Conservation (phyloP, 2,329 filamentous ascomycete species). For the Tolypocladium tropicale region DNA sequence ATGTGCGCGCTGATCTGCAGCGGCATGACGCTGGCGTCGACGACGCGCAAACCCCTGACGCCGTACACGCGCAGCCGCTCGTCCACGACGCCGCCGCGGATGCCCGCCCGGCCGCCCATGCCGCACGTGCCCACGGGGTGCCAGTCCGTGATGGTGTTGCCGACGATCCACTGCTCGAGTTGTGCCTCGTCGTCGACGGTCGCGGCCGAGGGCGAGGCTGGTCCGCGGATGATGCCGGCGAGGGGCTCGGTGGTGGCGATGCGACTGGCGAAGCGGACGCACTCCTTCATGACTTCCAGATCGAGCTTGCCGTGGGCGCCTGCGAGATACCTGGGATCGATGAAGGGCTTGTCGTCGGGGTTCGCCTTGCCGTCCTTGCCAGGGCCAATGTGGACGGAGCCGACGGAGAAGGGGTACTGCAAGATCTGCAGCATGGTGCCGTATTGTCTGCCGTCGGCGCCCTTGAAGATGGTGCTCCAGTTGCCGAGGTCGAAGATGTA, state of each 20-base stretch:
- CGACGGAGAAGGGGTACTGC: constrained; percentile 40
- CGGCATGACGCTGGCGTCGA: constrained; percentile 16
- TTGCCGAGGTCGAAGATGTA: constrained; percentile 39
- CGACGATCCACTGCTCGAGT: constrained; percentile 15
- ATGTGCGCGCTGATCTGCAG: constrained; percentile 15
- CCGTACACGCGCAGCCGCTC: constrained; percentile 14
- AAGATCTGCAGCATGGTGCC: constrained; percentile 38
- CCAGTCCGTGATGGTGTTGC: constrained; percentile 20
- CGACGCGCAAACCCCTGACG: constrained; percentile 11
- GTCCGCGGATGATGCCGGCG: constrained; percentile 22
- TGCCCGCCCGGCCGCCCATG: constrained; percentile 19
- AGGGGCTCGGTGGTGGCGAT: constrained; percentile 27
- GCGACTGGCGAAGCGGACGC: constrained; percentile 26
- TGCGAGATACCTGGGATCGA: constrained; percentile 31
- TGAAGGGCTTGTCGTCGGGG: constrained; percentile 19
- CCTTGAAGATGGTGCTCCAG: constrained; percentile 27
- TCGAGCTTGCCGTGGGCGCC: constrained; percentile 29
- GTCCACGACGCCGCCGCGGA: constrained; percentile 18
- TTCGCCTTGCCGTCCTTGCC: constrained; percentile 2
- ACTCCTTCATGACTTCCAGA: constrained; percentile 29
- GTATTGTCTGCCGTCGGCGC: constrained; percentile 29
- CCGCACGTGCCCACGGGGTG: constrained; percentile 29
- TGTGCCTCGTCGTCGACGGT: constrained; percentile 6
- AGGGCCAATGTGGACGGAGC: constrained; percentile 33
- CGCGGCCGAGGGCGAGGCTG: constrained; percentile 12